These are phyloP conservation scores for Asterochloris erici DNA, from an alignment of 139 green algal genomes.

Conservation along the genomic window DNA sequence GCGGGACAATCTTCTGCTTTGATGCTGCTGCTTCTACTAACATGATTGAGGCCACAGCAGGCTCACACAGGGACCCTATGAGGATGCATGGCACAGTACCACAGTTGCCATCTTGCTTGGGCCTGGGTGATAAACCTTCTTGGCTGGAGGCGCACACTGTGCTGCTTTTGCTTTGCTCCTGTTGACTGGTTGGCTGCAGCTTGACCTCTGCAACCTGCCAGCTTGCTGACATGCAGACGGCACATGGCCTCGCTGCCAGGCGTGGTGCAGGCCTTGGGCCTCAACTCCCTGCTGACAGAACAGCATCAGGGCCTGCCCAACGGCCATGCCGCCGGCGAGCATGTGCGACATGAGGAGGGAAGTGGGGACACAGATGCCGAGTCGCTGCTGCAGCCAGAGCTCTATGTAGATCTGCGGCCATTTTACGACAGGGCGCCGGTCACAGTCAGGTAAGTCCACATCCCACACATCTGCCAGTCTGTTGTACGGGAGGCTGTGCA, in stretches of 20 bases:
- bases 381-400: not conserved
- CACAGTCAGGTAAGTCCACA: conserved; percentile 39
- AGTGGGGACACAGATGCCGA: not conserved
- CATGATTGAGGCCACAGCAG: not conserved
- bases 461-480: not conserved
- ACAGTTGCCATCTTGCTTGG: not conserved
- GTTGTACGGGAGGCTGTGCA: too few relatives aligned
- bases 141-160: not conserved
- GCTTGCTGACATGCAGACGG: conserved; percentile 3
- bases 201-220: not conserved
- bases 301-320: not conserved
- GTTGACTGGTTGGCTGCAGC: not conserved
- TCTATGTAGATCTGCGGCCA: conserved; percentile 78
- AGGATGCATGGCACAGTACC: not conserved
- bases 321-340: not conserved
- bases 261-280: conserved; percentile 34
- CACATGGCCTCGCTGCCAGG: conserved; percentile 4
- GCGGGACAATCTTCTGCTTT: not conserved
- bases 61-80: not conserved
- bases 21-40: too few relatives aligned
- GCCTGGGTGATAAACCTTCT: not conserved
- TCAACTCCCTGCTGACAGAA: not conserved
- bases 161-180: not conserved
- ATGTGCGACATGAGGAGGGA: not conserved
- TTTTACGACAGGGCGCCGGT: conserved; percentile 76